Base-by-base conservation (phyloP, 1,139 yeast species). In the Candida labiduridarum region DNA sequence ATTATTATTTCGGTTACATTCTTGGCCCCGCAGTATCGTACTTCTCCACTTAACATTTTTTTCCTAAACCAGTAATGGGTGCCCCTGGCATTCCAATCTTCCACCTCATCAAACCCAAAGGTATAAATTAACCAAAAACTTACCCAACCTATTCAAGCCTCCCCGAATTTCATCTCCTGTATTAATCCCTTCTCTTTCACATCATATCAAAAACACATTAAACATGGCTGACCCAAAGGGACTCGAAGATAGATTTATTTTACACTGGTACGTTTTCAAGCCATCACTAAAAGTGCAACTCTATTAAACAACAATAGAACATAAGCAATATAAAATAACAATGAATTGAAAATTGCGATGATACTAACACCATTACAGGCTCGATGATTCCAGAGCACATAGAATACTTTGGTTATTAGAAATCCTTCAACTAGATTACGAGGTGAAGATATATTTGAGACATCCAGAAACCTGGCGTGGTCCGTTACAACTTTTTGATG, bases 321-420 rank as follows among this genome's bases (percentile, higher is more conserved):
- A 22, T 8, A 22, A 12, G 14, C 11, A 12, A 44, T 15, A 15
- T 19, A 9, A 14, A 8, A 41, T 10, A n/a, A 29, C 11, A 15
- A 8, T 12, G 10, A 18, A 12, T 22, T 16, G 40, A 11, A 11
- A 18, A 8, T 16, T 27, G 19, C 15, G 2, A 5, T 14, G 22
- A 38, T 44, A 41, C 52, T 51, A 48, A 49, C 50, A 35, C 22
- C 15, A 8, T 3, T 18, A 12, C 44, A 64, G 82, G 80, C 73
- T 83, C 53, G 76, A 79, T 56, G 70, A 76, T 36, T 81, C 86
- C 10, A 71, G 88, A 51, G 69, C 86, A 2, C 78, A 75, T 49
- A 69, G 87, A 49, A 70, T 82, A 15, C 59, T 79, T 41, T 83
- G 87, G 85, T 64, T 81, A 33, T 65, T 83, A 19, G 86, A 82